Percentiles rank a stretch among this genome's conserved stretches.
Evolutionary conservation across 306 rosid species (phyloP).

Genomic region (Inga leiocalycina): DNA sequence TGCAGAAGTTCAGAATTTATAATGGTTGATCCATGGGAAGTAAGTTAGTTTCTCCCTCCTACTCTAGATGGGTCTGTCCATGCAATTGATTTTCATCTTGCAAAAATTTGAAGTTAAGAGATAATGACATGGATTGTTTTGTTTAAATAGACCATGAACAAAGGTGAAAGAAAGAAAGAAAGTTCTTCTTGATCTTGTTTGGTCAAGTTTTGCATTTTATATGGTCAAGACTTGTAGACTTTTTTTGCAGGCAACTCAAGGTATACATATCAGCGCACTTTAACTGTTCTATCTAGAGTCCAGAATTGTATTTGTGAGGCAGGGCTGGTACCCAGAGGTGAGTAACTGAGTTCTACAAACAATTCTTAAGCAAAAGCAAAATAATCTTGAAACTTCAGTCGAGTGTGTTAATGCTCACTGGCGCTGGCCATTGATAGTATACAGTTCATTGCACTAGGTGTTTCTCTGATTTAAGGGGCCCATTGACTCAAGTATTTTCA

Average conservation of each 20-base stretch:
- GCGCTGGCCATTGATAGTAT: background rate
- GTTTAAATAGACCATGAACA: constrained; percentile 2
- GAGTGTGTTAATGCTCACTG: constrained; percentile 1
- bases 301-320: constrained; percentile 50
- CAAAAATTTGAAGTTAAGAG: constrained; percentile 10
- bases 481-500: background rate
- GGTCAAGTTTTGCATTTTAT: constrained; percentile 25
- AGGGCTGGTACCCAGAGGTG: constrained; percentile 67
- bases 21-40: constrained; percentile 99
- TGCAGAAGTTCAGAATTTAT: constrained; percentile 75
- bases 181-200: background rate
- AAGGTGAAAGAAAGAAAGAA: background rate
- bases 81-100: constrained; percentile 16
- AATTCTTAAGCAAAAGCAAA: constrained; percentile 2
- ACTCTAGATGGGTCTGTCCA: background rate
- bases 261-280: constrained; percentile 67
- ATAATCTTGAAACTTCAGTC: background rate
- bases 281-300: constrained; percentile 71
- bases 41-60: constrained; percentile 33
- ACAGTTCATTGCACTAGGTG: background rate
- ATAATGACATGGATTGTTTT: background rate
- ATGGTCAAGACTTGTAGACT: constrained; percentile 21
- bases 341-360: constrained; percentile 17
- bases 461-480: background rate
- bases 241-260: constrained; percentile 73